Conservation (phyloP, 225 moss, liverwort and hornwort genomes). For the Pleurozium schreberi region DNA sequence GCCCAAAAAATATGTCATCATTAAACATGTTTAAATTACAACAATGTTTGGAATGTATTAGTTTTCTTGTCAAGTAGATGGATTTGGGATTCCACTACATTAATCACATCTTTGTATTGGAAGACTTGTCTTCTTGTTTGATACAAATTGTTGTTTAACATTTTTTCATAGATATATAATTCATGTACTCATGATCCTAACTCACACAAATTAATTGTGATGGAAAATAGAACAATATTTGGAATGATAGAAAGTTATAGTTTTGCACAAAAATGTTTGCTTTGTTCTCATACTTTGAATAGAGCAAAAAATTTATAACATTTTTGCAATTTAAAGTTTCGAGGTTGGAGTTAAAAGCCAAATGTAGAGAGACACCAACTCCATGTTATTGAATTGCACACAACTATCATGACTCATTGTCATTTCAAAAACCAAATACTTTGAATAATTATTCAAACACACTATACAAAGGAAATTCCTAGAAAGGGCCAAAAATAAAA, state of each 20-base stretch:
- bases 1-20: background rate
- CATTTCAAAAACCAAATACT: background rate
- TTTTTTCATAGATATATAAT: background rate
- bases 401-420: background rate
- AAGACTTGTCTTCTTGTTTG: background rate
- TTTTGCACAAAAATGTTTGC: background rate
- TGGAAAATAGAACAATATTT: background rate
- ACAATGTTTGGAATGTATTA: background rate
- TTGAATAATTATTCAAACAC: background rate
- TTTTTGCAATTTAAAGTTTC: background rate
- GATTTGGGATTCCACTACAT: background rate
- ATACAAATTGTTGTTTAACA: background rate
- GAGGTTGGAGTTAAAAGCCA: background rate
- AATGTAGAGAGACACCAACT: background rate
- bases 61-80: background rate
- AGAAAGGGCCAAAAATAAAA: background rate
- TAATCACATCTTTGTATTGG: background rate
- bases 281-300: background rate
- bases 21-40: background rate
- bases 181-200: too few relatives aligned
- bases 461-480: fast-evolving
- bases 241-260: background rate
- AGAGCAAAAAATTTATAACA: too few relatives aligned
- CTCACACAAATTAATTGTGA: too few relatives aligned
- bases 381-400: background rate